Percentiles rank a stretch among this genome's conserved stretches.
These are phyloP conservation scores for Aspergillus sp. DNA, from an alignment of 2,329 filamentous ascomycete species.

Conservation along the genomic window DNA sequence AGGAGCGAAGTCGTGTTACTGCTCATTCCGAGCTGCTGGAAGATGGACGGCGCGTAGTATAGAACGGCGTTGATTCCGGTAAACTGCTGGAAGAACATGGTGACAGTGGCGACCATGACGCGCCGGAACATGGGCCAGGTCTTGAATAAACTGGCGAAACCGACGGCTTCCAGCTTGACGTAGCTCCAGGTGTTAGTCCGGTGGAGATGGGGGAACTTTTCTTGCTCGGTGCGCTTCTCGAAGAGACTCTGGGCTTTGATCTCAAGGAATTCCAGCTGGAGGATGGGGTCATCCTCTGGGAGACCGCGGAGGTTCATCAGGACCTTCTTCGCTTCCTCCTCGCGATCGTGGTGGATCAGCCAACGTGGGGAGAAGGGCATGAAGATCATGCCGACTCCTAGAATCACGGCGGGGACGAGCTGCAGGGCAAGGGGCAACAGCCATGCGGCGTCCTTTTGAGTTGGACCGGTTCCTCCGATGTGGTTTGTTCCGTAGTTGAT, in stretches of 20 bases:
- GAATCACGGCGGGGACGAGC: constrained; percentile 63
- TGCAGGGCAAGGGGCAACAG: constrained; percentile 49
- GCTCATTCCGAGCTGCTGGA: constrained; percentile 24
- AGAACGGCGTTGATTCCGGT: constrained; percentile 48
- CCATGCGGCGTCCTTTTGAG: constrained; percentile 60
- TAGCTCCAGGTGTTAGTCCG: constrained; percentile 61
- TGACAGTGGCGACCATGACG: constrained; percentile 23
- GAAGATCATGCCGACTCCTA: constrained; percentile 72
- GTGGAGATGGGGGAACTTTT: constrained; percentile 65
- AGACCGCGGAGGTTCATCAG: constrained; percentile 65
- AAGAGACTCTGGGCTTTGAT: constrained; percentile 78
- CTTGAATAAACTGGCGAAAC: constrained; percentile 29
- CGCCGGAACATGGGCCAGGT: constrained; percentile 29
- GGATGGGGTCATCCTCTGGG: constrained; percentile 61
- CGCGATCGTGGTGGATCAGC: constrained; percentile 68
- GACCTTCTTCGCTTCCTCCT: constrained; percentile 64
- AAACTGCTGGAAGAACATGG: constrained; percentile 48
- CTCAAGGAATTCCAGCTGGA: constrained; percentile 76
- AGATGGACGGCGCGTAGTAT: constrained; percentile 37
- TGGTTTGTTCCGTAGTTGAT: constrained; percentile 52
- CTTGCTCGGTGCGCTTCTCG: constrained; percentile 68
- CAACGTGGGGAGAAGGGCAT: constrained; percentile 78
- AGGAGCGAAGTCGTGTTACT: constrained; percentile 22
- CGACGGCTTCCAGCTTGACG: constrained; percentile 63
- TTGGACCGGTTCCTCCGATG: constrained; percentile 59